phyloP scores from a whole-genome alignment of 2,329 filamentous ascomycete genomes.

The Penicillium sp. region DNA sequence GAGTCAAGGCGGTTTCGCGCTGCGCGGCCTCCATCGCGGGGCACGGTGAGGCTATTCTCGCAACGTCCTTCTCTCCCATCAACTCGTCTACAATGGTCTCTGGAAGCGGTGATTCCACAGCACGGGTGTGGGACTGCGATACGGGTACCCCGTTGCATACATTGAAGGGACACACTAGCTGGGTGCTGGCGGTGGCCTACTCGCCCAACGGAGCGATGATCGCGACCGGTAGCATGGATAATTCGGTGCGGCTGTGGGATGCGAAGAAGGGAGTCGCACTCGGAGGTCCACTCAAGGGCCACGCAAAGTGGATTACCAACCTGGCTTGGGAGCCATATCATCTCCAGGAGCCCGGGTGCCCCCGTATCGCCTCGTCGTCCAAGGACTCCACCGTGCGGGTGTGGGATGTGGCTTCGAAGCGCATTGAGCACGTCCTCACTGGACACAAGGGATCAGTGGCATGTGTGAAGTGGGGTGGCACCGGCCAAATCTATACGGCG shows the following conservation, averaged over 20 bases:
- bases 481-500: slow-evolving; percentile 72
- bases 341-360: slow-evolving; percentile 66
- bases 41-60: slow-evolving; percentile 85
- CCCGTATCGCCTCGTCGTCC: slow-evolving; percentile 76
- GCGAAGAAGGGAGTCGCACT: slow-evolving; percentile 71
- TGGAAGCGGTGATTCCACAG: slow-evolving; percentile 85
- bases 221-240: slow-evolving; percentile 90
- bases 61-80: slow-evolving; percentile 77
- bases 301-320: slow-evolving; percentile 82
- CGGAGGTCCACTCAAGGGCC: slow-evolving; percentile 71
- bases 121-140: slow-evolving; percentile 89
- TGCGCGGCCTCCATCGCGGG: slow-evolving; percentile 85
- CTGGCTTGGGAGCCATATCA: slow-evolving; percentile 94
- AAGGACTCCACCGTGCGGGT: slow-evolving; percentile 86
- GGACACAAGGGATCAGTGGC: slow-evolving; percentile 87
- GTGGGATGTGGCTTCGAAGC: slow-evolving; percentile 75
- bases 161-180: slow-evolving; percentile 78
- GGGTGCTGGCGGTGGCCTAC: slow-evolving; percentile 85
- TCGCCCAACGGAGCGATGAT: slow-evolving; percentile 76
- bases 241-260: slow-evolving; percentile 85
- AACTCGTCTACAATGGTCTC: slow-evolving; percentile 75
- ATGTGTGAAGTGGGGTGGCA: slow-evolving; percentile 93
- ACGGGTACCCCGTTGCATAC: slow-evolving; percentile 86
- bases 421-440: slow-evolving; percentile 74
- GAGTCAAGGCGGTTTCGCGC: slow-evolving; percentile 84